A percentile compares a stretch with the other conserved stretches of the same genome.
phyloP scores from a whole-genome alignment of 768 basidiomycete genomes.

The Pilatotrama ljubarskyi region DNA sequence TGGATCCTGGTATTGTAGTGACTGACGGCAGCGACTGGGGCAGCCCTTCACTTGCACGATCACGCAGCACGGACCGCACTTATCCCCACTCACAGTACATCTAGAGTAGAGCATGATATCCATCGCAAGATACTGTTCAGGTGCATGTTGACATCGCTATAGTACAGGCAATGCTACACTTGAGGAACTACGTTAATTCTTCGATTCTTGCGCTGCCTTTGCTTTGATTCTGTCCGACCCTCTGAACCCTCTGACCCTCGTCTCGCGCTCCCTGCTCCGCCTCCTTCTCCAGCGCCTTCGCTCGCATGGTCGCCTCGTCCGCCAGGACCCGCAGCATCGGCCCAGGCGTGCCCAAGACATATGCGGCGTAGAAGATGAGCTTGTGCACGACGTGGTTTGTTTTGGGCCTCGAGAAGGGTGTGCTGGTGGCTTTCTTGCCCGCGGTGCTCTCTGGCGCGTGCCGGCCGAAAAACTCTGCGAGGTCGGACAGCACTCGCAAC shows the following conservation, averaged over 20 bases:
- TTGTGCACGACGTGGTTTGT: constrained; percentile 52
- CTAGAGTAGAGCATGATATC: not conserved
- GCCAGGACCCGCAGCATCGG: constrained; percentile 41
- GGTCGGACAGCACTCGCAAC: constrained; percentile 57
- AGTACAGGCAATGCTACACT: not conserved
- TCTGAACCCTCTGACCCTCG: not conserved
- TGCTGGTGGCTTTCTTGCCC: constrained; percentile 14
- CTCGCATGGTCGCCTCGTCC: constrained; percentile 40
- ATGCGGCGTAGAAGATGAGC: constrained; percentile 68
- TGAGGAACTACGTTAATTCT: not conserved
- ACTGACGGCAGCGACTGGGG: too few relatives aligned
- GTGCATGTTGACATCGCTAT: not conserved
- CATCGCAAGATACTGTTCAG: not conserved
- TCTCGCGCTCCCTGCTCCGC: not conserved
- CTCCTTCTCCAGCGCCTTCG: constrained; percentile 31
- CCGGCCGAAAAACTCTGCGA: constrained; percentile 43
- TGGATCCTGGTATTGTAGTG: too few relatives aligned
- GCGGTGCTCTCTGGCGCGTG: not conserved
- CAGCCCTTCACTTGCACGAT: not conserved
- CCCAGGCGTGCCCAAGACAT: constrained; percentile 51
- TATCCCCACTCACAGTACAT: not conserved
- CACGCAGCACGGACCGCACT: not conserved
- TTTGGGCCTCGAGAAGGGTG: not conserved
- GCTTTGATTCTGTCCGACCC: not conserved
- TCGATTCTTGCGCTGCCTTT: constrained; percentile 2